A percentile compares a stretch with the other conserved stretches of the same genome.
These are phyloP conservation scores for Trichoderma simmonsii DNA, from an alignment of 2,329 filamentous ascomycete species.

Conservation along the genomic window DNA sequence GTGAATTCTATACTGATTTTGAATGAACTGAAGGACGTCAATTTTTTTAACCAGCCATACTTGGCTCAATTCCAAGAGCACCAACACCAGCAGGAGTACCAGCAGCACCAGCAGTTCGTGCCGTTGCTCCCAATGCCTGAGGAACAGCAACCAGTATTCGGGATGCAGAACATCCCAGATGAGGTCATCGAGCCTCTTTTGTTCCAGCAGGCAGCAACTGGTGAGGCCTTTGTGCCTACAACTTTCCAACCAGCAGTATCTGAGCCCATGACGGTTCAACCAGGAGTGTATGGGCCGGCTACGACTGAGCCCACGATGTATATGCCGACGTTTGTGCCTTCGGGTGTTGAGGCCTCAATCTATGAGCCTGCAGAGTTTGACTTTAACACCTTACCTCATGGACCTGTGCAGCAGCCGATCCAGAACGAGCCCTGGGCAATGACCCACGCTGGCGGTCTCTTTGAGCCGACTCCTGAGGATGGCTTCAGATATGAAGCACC, in stretches of 20 bases:
- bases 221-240: not conserved
- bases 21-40: not conserved
- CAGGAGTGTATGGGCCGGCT: not conserved
- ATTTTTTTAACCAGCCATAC: conserved; percentile 10
- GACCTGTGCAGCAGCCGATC: not conserved
- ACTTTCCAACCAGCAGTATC: not conserved
- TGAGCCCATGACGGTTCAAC: not conserved
- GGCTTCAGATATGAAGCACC: not conserved
- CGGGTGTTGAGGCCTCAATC: not conserved
- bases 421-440: not conserved
- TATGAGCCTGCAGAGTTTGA: not conserved
- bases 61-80: not conserved
- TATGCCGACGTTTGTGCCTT: not conserved
- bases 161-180: not conserved
- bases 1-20: not conserved
- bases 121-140: not conserved
- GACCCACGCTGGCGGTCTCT: not conserved
- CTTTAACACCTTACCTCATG: not conserved
- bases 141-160: not conserved
- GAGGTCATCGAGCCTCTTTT: not conserved
- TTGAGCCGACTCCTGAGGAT: not conserved
- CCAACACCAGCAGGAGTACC: not conserved
- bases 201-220: not conserved
- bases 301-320: not conserved
- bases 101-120: not conserved